Evolutionary conservation across 768 basidiomycete species (phyloP).

Genomic region (Pisolithus marmoratus): DNA sequence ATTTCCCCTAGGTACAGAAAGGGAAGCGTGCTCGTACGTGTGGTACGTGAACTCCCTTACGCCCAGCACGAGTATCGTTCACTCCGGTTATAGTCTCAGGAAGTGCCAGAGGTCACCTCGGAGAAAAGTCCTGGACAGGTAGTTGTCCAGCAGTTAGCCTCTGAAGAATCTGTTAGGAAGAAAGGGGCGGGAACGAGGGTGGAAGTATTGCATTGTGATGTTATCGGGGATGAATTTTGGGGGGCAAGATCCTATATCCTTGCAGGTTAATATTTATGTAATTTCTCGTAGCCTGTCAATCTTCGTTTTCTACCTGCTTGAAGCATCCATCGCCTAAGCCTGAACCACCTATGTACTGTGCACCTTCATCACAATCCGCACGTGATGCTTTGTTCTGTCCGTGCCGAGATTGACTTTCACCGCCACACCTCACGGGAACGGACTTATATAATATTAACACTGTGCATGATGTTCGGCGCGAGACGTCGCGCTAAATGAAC

Average conservation of each 20-base stretch:
- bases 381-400: neutral
- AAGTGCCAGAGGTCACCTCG: neutral
- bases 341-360: no score
- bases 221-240: slow-evolving; percentile 85
- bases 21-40: slow-evolving; percentile 77
- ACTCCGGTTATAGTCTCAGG: slow-evolving; percentile 9
- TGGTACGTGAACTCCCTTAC: slow-evolving; percentile 28
- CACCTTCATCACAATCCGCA: neutral
- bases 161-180: slow-evolving; percentile 13
- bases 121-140: neutral
- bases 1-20: slow-evolving; percentile 70
- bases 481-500: slow-evolving; percentile 3
- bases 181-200: slow-evolving; percentile 40
- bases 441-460: no score
- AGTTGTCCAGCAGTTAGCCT: neutral
- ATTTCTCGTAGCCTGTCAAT: neutral
- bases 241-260: slow-evolving; percentile 50
- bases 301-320: no score
- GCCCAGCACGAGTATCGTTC: neutral
- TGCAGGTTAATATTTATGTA: slow-evolving; percentile 23
- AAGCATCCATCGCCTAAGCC: no score
- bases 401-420: neutral
- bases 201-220: slow-evolving; percentile 70
- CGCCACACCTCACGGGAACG: neutral
- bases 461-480: neutral